A percentile compares a stretch with the other conserved stretches of the same genome.
phyloP scores from a whole-genome alignment of 768 basidiomycete genomes.

The Hemileccinum impolitum region DNA sequence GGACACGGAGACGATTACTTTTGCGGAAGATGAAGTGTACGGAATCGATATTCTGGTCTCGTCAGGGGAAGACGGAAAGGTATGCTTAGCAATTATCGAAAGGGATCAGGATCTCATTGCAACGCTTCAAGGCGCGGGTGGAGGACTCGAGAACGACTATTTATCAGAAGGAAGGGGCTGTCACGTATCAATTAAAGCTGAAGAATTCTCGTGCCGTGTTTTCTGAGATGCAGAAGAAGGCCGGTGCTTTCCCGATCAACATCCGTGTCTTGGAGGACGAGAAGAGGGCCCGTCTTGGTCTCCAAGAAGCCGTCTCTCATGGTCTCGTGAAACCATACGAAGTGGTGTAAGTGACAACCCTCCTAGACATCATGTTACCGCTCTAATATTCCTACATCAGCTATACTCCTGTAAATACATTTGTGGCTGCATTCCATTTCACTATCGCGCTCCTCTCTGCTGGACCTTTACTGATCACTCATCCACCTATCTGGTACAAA shows the following conservation, averaged over 20 bases:
- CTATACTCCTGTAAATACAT: conserved; percentile 77
- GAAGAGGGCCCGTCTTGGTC: conserved; percentile 91
- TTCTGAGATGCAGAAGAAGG: conserved; percentile 96
- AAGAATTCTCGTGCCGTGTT: conserved; percentile 97
- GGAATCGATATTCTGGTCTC: conserved; percentile 91
- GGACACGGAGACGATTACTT: conserved; percentile 80
- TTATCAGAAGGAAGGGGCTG: conserved; percentile 81
- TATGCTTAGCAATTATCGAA: conserved; percentile 24
- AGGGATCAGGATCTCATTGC: not conserved
- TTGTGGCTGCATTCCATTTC: conserved; percentile 96
- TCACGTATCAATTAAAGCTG: conserved; percentile 96
- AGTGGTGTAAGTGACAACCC: conserved; percentile 63
- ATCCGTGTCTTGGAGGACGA: conserved; percentile 93
- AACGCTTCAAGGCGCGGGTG: conserved; percentile 66
- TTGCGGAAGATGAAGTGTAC: conserved; percentile 93
- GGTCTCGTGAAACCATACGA: conserved; percentile 92
- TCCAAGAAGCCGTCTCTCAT: conserved; percentile 95
- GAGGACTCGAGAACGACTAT: conserved; percentile 91
- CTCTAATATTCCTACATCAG: conserved; percentile 33
- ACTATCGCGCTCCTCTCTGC: conserved; percentile 90
- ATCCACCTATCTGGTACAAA: conserved; percentile 91
- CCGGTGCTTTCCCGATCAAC: conserved; percentile 97
- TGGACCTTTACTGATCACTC: conserved; percentile 84
- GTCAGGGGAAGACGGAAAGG: conserved; percentile 89
- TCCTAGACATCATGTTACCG: not conserved